Evolutionary conservation across 352 stramenopile genomes (phyloP).

Genomic region (Phytopythium chamaehyphon): DNA sequence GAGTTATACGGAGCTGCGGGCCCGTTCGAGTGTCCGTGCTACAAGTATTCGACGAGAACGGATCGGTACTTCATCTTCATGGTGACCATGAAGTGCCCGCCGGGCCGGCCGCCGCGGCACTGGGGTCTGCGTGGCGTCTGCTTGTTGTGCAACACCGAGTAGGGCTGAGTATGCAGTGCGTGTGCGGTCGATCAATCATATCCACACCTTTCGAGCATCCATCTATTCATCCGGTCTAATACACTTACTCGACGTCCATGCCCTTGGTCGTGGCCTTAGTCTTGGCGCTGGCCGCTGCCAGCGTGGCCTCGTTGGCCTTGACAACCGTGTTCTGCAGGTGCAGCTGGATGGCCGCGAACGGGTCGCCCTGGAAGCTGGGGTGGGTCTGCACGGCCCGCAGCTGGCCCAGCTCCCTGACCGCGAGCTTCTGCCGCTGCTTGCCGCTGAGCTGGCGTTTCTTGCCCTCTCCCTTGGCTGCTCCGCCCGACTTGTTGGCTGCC

Average conservation of each 20-base stretch:
- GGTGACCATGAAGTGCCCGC: constrained; percentile 89
- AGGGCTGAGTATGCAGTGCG: not conserved
- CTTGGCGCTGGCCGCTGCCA: constrained; percentile 37
- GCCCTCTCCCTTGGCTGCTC: not conserved
- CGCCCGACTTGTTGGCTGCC: constrained; percentile 13
- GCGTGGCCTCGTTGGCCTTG: constrained; percentile 58
- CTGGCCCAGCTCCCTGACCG: constrained; percentile 76
- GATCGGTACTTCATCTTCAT: constrained; percentile 97
- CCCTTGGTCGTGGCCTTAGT: constrained; percentile 12
- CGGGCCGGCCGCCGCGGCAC: constrained; percentile 89
- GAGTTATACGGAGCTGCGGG: constrained; percentile 90
- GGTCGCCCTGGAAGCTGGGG: constrained; percentile 72
- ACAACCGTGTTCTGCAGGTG: constrained; percentile 86
- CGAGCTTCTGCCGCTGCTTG: constrained; percentile 80
- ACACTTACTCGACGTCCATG: constrained; percentile 37
- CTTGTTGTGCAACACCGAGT: constrained; percentile 95
- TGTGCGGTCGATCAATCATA: constrained; percentile 6
- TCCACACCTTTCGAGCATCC: not conserved
- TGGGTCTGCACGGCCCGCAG: constrained; percentile 84
- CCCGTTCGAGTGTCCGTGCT: constrained; percentile 95
- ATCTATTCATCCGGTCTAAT: constrained; percentile 5
- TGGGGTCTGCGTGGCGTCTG: constrained; percentile 93
- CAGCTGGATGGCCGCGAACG: constrained; percentile 83
- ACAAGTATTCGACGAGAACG: constrained; percentile 95
- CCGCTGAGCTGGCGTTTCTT: constrained; percentile 67